phyloP scores from a whole-genome alignment of 805 yeast genomes.

The Candida boidinii region DNA sequence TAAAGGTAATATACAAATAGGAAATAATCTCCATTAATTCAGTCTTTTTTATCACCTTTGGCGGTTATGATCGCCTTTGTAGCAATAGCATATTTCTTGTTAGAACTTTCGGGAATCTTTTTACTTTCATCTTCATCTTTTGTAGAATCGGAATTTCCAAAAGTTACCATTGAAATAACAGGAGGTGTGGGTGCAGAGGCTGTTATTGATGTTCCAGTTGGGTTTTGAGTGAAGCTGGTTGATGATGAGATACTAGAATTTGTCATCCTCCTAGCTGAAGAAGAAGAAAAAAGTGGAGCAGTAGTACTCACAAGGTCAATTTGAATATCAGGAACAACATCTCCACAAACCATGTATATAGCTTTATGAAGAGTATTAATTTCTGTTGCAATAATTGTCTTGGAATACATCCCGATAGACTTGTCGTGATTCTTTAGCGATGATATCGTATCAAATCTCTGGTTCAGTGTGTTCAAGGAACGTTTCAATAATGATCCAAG shows the following conservation, averaged over 20 bases:
- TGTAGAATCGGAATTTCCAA: neutral
- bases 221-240: neutral
- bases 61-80: conserved; percentile 12
- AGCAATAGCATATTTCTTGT: conserved; percentile 11
- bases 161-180: no score
- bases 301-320: conserved; percentile 2
- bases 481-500: conserved; percentile 8
- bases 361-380: conserved; percentile 16
- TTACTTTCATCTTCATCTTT: no score
- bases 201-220: neutral
- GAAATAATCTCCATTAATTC: neutral
- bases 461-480: conserved; percentile 8
- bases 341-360: conserved; percentile 13
- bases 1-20: no score
- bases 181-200: neutral
- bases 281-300: neutral
- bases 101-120: no score
- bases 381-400: conserved; percentile 16
- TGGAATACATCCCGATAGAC: conserved; percentile 9
- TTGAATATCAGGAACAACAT: conserved; percentile 2
- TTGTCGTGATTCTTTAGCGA: conserved; percentile 7
- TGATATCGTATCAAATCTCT: conserved; percentile 7
- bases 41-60: conserved; percentile 23
- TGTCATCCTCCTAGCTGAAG: no score
- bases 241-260: neutral